Conservation (phyloP, 768 basidiomycete genomes). For the Clitopilus hobsonii region DNA sequence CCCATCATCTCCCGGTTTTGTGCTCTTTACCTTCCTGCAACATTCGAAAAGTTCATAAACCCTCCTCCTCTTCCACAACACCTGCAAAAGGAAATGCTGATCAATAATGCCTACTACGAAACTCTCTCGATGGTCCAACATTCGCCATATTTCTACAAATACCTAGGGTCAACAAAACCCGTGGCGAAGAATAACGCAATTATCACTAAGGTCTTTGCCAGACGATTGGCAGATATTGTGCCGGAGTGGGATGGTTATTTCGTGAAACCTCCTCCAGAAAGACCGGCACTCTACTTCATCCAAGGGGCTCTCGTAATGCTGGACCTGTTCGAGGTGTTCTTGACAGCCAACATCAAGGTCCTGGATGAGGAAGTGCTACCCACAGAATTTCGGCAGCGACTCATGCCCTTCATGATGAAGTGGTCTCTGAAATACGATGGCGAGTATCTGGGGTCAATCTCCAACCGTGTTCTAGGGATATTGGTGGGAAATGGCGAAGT, state of each 20-base stretch:
- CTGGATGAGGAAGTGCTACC: background rate
- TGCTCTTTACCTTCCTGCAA: conserved; percentile 14
- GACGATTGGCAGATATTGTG: conserved; percentile 5
- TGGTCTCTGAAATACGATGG: background rate
- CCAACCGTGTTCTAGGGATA: background rate
- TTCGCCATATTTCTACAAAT: conserved; percentile 14
- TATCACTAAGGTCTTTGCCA: conserved; percentile 10
- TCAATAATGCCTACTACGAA: conserved; percentile 12
- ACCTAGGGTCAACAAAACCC: conserved; percentile 10
- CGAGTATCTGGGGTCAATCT: background rate
- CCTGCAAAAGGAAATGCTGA: background rate
- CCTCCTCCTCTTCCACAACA: background rate
- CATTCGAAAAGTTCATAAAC: conserved; percentile 10
- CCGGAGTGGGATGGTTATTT: conserved; percentile 8
- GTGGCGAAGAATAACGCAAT: conserved; percentile 11
- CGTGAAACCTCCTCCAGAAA: too few species aligned
- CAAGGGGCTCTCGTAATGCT: background rate
- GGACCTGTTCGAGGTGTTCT: background rate
- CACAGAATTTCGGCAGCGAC: background rate
- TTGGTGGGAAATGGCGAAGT: background rate
- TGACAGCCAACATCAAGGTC: background rate
- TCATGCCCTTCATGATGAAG: background rate
- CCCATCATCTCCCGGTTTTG: conserved; percentile 12
- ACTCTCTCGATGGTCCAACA: conserved; percentile 10
- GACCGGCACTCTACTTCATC: background rate